Base-by-base conservation (phyloP, 2,329 filamentous ascomycete genomes). In the Fusarium devonianum region DNA sequence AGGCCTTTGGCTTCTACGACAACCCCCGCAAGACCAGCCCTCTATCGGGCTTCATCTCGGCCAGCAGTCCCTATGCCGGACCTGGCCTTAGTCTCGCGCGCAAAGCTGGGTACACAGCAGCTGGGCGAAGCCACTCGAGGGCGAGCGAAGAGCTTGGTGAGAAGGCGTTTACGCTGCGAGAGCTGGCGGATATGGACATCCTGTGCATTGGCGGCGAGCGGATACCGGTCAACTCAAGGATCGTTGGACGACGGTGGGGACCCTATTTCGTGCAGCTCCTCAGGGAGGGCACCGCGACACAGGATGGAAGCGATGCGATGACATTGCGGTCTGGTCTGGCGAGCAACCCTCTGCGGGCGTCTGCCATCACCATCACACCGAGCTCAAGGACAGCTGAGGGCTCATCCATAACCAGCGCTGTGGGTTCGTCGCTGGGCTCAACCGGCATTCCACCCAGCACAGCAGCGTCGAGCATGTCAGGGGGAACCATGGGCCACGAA, bases 1-100 rank as follows among this genome's bases (percentile, higher is more conserved):
- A 99, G 69, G 92, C 94, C 0, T 99, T 97, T 75, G 94, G 94
- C 1, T 86, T 99, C 32, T 97, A 97, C 70, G 93, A 97, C 68
- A 99, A 97, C 69, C 92, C 94, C 9, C 85, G 92, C 57, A 89
- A 87, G 68, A 84, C 81, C 1, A 78, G 84, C 4, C 89, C 93
- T 1, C 85, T 90, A 63, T 95, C 92, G 1, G 88, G 86, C 8
- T 97, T 94, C 69, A 80, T 88, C 46, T 97, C 92, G 1, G 87
- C 90, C 17, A 96, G 92, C 73, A 88, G 72, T 75, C 90, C 77
- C 18, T 88, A 78, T 67, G 86, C 73, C 46, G 82, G 71, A 21
- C 83, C 71, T 57, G 84, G 71, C 18, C 78, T 79, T 54, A 87
- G 78, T 57, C 69, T 84, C 30, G 78, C 81, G 1, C 75, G 81